Evolutionary conservation across 2,329 filamentous ascomycete species (phyloP).

Genomic region (Fusarium newnesense): DNA sequence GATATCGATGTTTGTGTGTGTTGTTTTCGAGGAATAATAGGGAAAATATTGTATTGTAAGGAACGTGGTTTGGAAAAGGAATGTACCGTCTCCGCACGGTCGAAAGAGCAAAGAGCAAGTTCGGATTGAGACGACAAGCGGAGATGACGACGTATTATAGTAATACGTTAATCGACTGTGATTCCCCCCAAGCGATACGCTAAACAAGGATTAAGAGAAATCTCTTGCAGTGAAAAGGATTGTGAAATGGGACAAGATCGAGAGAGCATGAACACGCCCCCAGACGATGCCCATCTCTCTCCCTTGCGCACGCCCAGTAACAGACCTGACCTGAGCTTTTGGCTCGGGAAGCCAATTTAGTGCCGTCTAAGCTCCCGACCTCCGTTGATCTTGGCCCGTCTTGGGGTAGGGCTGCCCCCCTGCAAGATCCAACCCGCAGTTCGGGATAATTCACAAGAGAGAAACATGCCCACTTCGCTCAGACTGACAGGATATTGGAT

Average conservation of each 20-base stretch:
- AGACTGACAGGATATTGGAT: conserved; percentile 5
- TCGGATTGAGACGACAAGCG: background rate
- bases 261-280: background rate
- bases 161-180: background rate
- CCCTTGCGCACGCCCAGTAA: conserved; percentile 13
- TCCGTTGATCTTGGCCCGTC: conserved; percentile 27
- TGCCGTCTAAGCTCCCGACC: conserved; percentile 18
- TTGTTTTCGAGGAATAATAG: background rate
- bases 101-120: background rate
- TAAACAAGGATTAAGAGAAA: conserved; percentile 5
- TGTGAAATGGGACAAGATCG: background rate
- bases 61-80: conserved; percentile 39
- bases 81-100: conserved; percentile 25
- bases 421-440: conserved; percentile 22
- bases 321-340: conserved; percentile 6
- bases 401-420: conserved; percentile 16
- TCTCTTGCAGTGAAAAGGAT: conserved; percentile 5
- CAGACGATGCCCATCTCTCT: background rate
- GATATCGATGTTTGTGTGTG: background rate
- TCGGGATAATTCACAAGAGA: conserved; percentile 10
- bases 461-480: conserved; percentile 3
- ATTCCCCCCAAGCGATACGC: background rate
- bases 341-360: conserved; percentile 20
- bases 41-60: conserved; percentile 19
- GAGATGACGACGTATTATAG: conserved; percentile 34